Evolutionary conservation across 805 yeast species (phyloP).

Genomic region (Candida succiphila): DNA sequence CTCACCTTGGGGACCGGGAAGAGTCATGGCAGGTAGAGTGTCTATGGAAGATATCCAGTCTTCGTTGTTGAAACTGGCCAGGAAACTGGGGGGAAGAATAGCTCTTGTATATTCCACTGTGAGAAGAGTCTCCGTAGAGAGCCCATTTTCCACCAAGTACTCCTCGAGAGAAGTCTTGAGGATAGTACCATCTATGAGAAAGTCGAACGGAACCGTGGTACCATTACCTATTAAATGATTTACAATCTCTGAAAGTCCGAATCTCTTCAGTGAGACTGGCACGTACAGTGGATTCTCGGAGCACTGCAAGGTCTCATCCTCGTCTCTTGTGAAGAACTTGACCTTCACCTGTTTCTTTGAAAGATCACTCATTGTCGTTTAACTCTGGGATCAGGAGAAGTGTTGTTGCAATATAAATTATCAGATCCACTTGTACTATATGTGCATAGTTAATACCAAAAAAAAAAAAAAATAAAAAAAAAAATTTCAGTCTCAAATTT

Average conservation of each 20-base stretch:
- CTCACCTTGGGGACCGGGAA: constrained; percentile 17
- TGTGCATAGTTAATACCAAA: neutral
- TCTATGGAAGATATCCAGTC: constrained; percentile 89
- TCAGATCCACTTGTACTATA: too few species aligned
- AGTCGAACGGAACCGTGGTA: constrained; percentile 82
- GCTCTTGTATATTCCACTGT: constrained; percentile 87
- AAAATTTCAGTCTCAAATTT: too few species aligned
- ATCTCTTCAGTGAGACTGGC: constrained; percentile 78
- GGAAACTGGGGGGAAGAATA: constrained; percentile 85
- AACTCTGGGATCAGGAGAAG: too few species aligned
- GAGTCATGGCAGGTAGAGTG: constrained; percentile 25
- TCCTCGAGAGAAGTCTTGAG: constrained; percentile 73
- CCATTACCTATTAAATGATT: constrained; percentile 69
- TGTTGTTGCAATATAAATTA: too few species aligned
- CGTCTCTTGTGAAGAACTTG: constrained; percentile 79
- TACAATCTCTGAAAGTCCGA: constrained; percentile 90
- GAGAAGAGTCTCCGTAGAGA: constrained; percentile 72
- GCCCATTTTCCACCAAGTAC: constrained; percentile 64
- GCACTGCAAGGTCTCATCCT: constrained; percentile 61
- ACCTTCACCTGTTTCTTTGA: constrained; percentile 53
- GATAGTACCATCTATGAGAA: constrained; percentile 76
- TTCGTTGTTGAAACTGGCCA: constrained; percentile 82
- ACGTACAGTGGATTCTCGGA: constrained; percentile 78
- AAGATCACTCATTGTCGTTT: neutral
- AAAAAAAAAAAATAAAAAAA: neutral